Percentiles rank a stretch among this genome's conserved stretches.
Evolutionary conservation across 768 basidiomycete genomes (phyloP).

Genomic region (Auricularia auricula-judae): DNA sequence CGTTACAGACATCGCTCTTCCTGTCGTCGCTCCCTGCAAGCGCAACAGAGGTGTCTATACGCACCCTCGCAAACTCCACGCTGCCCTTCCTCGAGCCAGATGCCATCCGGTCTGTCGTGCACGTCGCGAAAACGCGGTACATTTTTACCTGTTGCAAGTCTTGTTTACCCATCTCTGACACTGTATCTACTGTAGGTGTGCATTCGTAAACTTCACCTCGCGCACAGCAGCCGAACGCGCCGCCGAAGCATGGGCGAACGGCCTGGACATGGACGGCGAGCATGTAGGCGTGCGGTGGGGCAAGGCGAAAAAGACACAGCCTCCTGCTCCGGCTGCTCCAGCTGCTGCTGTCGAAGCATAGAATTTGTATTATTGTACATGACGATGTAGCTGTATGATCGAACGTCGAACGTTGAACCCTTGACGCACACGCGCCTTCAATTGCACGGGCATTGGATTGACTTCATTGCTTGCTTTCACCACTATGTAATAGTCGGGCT

Average conservation of each 20-base stretch:
- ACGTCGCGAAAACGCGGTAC: slow-evolving; percentile 63
- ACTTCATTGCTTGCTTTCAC: too few species aligned
- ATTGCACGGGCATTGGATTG: too few species aligned
- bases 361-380: background rate
- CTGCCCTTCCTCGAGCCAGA: slow-evolving; percentile 51
- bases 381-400: too few species aligned
- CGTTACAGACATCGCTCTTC: slow-evolving; percentile 69
- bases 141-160: too few species aligned
- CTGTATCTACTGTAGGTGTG: slow-evolving; percentile 33
- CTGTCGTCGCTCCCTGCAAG: slow-evolving; percentile 60
- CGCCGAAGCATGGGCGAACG: slow-evolving; percentile 83
- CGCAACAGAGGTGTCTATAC: slow-evolving; percentile 63
- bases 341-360: background rate
- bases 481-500: too few species aligned
- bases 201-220: slow-evolving; percentile 89
- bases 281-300: slow-evolving; percentile 80
- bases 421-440: too few species aligned
- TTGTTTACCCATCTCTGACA: too few species aligned
- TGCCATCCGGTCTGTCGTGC: slow-evolving; percentile 72
- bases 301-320: slow-evolving; percentile 41
- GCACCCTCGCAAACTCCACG: slow-evolving; percentile 58
- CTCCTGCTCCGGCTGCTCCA: slow-evolving; percentile 11
- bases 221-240: slow-evolving; percentile 76
- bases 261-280: slow-evolving; percentile 76
- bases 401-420: too few species aligned